phyloP scores from a whole-genome alignment of 345 rosid species.

The Melaleuca alternifolia region DNA sequence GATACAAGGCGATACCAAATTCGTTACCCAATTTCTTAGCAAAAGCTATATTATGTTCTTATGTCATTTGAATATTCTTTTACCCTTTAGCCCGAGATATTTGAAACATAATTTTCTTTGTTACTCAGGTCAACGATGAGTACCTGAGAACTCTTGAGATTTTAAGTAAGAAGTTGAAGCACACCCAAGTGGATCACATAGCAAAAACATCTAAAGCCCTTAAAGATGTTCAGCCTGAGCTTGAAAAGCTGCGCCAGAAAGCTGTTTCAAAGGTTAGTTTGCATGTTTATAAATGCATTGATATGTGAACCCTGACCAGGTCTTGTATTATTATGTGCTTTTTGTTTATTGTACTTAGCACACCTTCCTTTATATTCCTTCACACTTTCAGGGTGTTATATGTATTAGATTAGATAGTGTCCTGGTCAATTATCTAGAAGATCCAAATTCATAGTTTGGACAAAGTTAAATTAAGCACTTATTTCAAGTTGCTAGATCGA shows the following conservation, averaged over 20 bases:
- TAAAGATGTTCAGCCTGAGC: constrained; percentile 96
- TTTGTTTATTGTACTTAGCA: background rate
- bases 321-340: background rate
- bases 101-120: background rate
- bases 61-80: background rate
- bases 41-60: background rate
- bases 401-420: background rate
- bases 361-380: background rate
- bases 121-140: constrained; percentile 82
- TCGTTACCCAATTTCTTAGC: background rate
- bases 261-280: constrained; percentile 83
- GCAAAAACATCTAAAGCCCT: constrained; percentile 81
- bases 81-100: background rate
- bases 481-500: background rate
- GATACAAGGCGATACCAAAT: background rate
- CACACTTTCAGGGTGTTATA: background rate
- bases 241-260: constrained; percentile 91
- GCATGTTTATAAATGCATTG: background rate
- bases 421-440: background rate
- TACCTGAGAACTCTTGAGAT: constrained; percentile 82
- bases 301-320: background rate
- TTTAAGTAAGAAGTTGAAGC: constrained; percentile 90
- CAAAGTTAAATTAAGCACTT: background rate
- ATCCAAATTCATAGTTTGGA: background rate
- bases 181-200: constrained; percentile 62